Base-by-base conservation (phyloP, 106 monocot species). In the Dendrobium officinale region DNA sequence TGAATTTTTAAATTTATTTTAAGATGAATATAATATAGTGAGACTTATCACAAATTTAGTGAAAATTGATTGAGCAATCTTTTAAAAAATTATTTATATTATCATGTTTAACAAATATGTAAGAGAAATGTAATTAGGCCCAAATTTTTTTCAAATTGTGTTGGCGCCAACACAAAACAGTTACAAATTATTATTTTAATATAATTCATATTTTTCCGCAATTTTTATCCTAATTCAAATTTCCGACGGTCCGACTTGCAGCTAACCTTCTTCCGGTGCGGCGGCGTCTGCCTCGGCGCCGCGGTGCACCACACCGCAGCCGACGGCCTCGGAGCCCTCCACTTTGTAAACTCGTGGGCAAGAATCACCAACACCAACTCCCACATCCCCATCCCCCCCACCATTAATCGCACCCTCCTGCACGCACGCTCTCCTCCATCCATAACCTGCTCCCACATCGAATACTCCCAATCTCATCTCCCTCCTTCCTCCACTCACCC, bases 201-300 rank as follows among this genome's bases (percentile, higher is more conserved):
- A 37, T 37, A 37, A 37, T 37, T 37, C 0, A 24, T 66, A 20
- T 66, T 66, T 66, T 66, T 10, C 9, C 18, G 64, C 9, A 24
- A 66, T 4, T 66, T 17, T n/a, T n/a, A 15, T 7, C 1, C 4
- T 72, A 72, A 13, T 72, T 72, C 13, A 72, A 41, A 40, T 73
- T 17, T 37, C 17, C 5, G 0, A 9, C 16, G 1, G 4, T 22
- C 11, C 6, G 5, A 8, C 24, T 41, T 56, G 66, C 86, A 95
- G 94, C 55, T 92, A 9, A 95, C 92, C 2, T 86, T 80, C 75
- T 87, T 95, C 85, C 82, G 68, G 37, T 90, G 90, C 54, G 95
- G 95, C 1, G 88, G 87, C 2, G 88, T 88, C 4, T 85, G 76
- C 48, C 55, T 95, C 2, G 92, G 95, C 58, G 41, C 72, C 0